These are phyloP conservation scores for Spiromyces aspiralis DNA, from an alignment of 371 early-diverging fungal species.

Conservation along the genomic window DNA sequence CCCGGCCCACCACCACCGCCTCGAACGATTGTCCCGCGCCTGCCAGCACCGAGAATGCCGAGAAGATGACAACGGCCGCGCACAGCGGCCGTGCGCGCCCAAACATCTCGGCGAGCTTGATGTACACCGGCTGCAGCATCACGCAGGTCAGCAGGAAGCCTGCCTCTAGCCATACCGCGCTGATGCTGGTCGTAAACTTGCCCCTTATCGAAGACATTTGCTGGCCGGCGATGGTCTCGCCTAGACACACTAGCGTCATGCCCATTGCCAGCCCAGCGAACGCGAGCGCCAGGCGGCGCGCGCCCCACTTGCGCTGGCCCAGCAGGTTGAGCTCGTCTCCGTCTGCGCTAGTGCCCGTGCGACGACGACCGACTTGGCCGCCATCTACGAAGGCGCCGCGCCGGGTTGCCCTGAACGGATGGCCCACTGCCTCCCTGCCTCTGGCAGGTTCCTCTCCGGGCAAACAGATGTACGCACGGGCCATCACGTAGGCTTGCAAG, in stretches of 20 bases:
- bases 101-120: conserved; percentile 19
- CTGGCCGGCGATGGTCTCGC: conserved; percentile 17
- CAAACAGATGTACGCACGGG: no score
- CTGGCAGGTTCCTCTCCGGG: no score
- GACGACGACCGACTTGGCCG: no score
- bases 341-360: no score
- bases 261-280: conserved; percentile 11
- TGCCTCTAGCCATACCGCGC: conserved; percentile 16
- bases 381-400: no score
- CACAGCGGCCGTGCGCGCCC: conserved; percentile 14
- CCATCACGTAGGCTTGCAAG: no score
- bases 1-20: conserved; percentile 16
- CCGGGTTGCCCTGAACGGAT: no score
- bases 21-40: conserved; percentile 14
- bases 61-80: conserved; percentile 10
- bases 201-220: conserved; percentile 8
- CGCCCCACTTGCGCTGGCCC: conserved; percentile 16
- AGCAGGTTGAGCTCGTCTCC: no score
- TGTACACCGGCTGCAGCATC: conserved; percentile 22
- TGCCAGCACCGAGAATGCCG: conserved; percentile 19
- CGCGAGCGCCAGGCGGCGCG: conserved; percentile 1
- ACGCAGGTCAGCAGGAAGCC: conserved; percentile 19
- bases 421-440: no score
- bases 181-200: conserved; percentile 4
- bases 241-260: conserved; percentile 16